Conservation (phyloP, 768 basidiomycete genomes). For the Gymnopilus dilepis region DNA sequence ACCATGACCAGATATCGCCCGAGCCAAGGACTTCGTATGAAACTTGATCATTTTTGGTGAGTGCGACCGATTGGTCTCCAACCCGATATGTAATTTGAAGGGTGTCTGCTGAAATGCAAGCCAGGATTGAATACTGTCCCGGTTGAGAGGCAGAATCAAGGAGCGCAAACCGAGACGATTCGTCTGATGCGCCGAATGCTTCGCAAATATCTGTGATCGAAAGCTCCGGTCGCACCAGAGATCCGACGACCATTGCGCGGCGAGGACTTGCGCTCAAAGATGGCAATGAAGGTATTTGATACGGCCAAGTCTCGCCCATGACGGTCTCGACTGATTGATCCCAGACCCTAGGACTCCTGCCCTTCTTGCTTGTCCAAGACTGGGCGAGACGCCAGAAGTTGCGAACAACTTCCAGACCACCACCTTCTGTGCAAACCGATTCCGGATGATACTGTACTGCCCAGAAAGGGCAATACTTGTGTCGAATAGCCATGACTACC, state of each 20-base stretch:
- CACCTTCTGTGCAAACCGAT: conserved; percentile 73
- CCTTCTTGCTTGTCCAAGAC: conserved; percentile 52
- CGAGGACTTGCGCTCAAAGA: conserved; percentile 27
- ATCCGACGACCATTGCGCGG: conserved; percentile 36
- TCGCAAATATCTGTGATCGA: conserved; percentile 60
- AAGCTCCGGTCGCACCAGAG: conserved; percentile 49
- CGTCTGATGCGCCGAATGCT: conserved; percentile 60
- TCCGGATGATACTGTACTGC: conserved; percentile 92
- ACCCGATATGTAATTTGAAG: conserved; percentile 63
- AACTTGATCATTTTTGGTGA: conserved; percentile 43
- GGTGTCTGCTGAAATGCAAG: conserved; percentile 57
- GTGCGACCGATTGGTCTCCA: conserved; percentile 51
- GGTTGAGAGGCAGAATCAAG: conserved; percentile 81
- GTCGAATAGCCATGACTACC: conserved; percentile 78
- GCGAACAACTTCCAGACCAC: conserved; percentile 66
- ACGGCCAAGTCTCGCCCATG: conserved; percentile 67
- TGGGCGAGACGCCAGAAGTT: conserved; percentile 80
- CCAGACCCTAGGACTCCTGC: conserved; percentile 49
- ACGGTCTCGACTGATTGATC: conserved; percentile 35
- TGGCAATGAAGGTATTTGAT: conserved; percentile 34
- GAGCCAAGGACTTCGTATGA: conserved; percentile 48
- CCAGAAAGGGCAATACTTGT: conserved; percentile 74
- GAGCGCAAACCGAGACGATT: conserved; percentile 66
- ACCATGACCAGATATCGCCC: conserved; percentile 77
- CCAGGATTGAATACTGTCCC: conserved; percentile 77